A percentile compares a stretch with the other conserved stretches of the same genome.
These are phyloP conservation scores for Sporobolomyces roseus DNA, from an alignment of 768 basidiomycete genomes.

Conservation along the genomic window DNA sequence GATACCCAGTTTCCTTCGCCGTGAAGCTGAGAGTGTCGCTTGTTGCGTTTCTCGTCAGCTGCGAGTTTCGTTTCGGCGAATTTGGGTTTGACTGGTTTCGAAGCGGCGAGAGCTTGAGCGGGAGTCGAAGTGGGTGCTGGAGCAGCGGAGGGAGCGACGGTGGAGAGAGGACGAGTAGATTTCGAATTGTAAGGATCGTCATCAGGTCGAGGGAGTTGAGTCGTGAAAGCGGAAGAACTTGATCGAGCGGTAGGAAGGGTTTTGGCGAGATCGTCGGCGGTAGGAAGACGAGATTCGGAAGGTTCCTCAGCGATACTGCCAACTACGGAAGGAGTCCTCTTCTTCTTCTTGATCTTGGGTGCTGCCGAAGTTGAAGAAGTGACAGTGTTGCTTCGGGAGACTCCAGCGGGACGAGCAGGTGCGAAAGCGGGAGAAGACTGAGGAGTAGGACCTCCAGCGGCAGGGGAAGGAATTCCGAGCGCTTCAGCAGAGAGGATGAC, in stretches of 20 bases:
- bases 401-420: slow-evolving; percentile 2
- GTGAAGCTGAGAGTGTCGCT: slow-evolving; percentile 23
- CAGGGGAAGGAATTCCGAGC: slow-evolving; percentile 30
- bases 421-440: neutral
- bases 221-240: slow-evolving; percentile 1
- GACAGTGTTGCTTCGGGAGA: slow-evolving; percentile 20
- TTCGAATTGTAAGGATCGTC: slow-evolving; percentile 14
- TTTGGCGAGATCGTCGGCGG: slow-evolving; percentile 28
- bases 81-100: neutral
- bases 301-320: neutral
- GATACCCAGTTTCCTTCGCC: slow-evolving; percentile 34
- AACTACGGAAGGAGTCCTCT: slow-evolving; percentile 15
- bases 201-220: slow-evolving; percentile 30
- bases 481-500: slow-evolving; percentile 33
- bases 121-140: neutral
- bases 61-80: slow-evolving; percentile 9
- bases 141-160: neutral
- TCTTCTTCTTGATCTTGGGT: slow-evolving; percentile 25
- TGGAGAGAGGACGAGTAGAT: neutral
- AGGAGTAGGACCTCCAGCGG: neutral
- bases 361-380: slow-evolving; percentile 5
- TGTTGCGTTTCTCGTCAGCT: slow-evolving; percentile 28
- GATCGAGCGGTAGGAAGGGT: slow-evolving; percentile 16
- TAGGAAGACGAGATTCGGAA: neutral
- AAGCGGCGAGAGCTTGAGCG: neutral